Conservation (phyloP, 768 basidiomycete species). For the Mrakia blollopis region DNA sequence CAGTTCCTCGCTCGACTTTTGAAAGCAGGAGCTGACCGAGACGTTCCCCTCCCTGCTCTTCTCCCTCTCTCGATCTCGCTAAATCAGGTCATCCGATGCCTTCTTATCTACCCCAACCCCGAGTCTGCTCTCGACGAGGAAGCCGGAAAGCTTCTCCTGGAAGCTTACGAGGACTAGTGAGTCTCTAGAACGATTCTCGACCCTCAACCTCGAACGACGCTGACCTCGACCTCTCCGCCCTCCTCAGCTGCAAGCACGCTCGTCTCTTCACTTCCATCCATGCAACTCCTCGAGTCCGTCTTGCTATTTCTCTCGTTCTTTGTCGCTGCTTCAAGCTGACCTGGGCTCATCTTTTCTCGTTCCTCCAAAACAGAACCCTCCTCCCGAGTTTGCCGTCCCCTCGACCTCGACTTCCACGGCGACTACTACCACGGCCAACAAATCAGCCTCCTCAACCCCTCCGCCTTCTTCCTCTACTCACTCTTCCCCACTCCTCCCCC, state of each 20-base stretch:
- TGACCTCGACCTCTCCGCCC: background rate
- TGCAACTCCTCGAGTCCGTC: constrained; percentile 67
- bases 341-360: background rate
- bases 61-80: background rate
- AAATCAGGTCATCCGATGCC: constrained; percentile 74
- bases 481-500: constrained; percentile 15
- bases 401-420: background rate
- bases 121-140: constrained; percentile 95
- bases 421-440: background rate
- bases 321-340: background rate
- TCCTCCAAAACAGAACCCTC: constrained; percentile 18
- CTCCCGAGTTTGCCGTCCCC: constrained; percentile 20
- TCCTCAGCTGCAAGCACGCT: constrained; percentile 53
- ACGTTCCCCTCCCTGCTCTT: background rate
- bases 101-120: constrained; percentile 93
- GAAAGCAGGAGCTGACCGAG: background rate
- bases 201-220: constrained; percentile 37
- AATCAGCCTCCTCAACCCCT: constrained; percentile 13
- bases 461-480: background rate
- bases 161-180: constrained; percentile 76
- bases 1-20: background rate
- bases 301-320: background rate
- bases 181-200: background rate
- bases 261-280: constrained; percentile 86
- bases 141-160: constrained; percentile 79